Evolutionary conservation across 2,329 filamentous ascomycete species (phyloP).

Genomic region (Neocucurbitaria cava): DNA sequence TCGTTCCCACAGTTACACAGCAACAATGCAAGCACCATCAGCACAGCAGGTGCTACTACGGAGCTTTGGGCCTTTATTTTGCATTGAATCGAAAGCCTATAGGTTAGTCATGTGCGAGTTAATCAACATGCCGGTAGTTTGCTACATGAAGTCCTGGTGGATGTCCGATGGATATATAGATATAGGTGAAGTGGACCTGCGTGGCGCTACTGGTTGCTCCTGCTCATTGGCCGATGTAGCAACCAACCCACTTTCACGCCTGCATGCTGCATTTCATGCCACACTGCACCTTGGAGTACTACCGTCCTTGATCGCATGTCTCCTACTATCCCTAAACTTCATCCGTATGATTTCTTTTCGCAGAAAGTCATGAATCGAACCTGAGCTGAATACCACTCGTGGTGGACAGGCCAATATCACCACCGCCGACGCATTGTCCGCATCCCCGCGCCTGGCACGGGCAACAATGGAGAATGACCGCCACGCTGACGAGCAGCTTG

Average conservation of each 20-base stretch:
- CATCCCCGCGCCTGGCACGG: slow-evolving; percentile 16
- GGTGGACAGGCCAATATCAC: slow-evolving; percentile 28
- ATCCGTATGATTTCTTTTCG: neutral
- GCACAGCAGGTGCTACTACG: neutral
- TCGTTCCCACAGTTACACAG: no score
- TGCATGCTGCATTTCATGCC: slow-evolving; percentile 12
- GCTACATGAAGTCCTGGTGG: no score
- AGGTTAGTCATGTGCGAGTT: no score
- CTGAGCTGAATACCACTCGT: slow-evolving; percentile 29
- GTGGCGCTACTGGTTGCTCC: slow-evolving; percentile 9
- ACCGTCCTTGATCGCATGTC: slow-evolving; percentile 8
- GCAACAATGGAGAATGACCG: slow-evolving; percentile 37
- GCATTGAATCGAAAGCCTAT: no score
- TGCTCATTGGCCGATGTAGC: slow-evolving; percentile 20
- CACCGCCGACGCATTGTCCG: slow-evolving; percentile 18
- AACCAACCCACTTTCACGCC: slow-evolving; percentile 16
- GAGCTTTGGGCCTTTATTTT: neutral
- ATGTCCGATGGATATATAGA: no score
- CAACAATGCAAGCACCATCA: neutral
- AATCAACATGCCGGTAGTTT: no score
- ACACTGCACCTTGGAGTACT: slow-evolving; percentile 8
- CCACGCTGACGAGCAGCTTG: slow-evolving; percentile 35
- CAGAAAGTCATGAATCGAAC: slow-evolving; percentile 22
- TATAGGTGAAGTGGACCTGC: neutral
- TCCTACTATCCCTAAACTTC: neutral